A percentile compares a stretch with the other conserved stretches of the same genome.
Conservation (phyloP, 2,329 filamentous ascomycete genomes). For the Penicillium sp. region DNA sequence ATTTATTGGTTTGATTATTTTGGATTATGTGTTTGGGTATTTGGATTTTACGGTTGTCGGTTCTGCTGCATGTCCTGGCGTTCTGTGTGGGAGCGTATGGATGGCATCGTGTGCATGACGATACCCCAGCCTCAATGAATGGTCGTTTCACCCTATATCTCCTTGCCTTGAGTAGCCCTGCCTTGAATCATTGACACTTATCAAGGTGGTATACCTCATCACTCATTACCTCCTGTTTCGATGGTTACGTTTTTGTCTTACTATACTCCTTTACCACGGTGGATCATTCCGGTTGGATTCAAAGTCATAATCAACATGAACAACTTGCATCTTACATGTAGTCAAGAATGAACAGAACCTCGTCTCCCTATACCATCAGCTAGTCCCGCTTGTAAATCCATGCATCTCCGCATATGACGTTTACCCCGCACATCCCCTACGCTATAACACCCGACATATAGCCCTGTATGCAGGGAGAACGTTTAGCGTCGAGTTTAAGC, state of each 20-base stretch:
- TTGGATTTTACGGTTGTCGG: constrained; percentile 17
- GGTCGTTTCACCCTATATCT: constrained; percentile 3
- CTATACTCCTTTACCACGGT: constrained; percentile 12
- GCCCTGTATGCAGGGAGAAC: no score
- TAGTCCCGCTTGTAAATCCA: no score
- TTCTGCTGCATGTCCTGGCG: constrained; percentile 29
- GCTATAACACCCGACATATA: not conserved
- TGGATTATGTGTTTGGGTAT: constrained; percentile 1
- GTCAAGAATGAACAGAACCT: no score
- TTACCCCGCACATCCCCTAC: constrained; percentile 15
- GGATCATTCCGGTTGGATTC: not conserved
- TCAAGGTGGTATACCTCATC: no score
- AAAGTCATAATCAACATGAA: not conserved
- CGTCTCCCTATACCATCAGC: no score
- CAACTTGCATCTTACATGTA: no score
- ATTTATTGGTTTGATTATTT: not conserved
- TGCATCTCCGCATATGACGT: constrained; percentile 5
- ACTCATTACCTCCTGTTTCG: no score
- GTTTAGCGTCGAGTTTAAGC: no score
- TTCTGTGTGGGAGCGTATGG: constrained; percentile 25
- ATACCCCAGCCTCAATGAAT: constrained; percentile 27
- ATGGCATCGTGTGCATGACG: constrained; percentile 31
- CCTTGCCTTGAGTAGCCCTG: not conserved
- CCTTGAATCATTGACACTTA: not conserved
- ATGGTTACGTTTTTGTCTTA: constrained; percentile 25